Conservation (phyloP, 2,329 filamentous ascomycete genomes). For the Fusarium citri region DNA sequence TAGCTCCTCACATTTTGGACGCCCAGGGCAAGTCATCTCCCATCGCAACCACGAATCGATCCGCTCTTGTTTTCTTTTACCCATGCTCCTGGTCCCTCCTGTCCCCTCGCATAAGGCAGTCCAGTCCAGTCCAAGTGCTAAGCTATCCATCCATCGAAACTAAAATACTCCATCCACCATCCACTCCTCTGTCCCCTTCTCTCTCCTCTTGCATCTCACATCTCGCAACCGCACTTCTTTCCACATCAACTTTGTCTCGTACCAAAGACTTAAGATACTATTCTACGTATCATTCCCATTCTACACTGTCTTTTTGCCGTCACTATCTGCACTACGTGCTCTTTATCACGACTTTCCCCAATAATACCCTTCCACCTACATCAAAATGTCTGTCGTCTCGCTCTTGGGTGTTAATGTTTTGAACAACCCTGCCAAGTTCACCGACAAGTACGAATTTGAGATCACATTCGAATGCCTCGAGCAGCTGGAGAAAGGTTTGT, state of each 20-base stretch:
- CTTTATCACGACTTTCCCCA: neutral
- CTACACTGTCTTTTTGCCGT: neutral
- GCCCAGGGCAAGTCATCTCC: constrained; percentile 36
- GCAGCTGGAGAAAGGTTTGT: constrained; percentile 86
- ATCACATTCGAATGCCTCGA: constrained; percentile 99
- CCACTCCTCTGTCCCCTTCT: constrained; percentile 14
- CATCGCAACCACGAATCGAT: constrained; percentile 42
- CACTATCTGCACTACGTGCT: constrained; percentile 7
- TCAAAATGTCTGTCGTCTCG: constrained; percentile 90
- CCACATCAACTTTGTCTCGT: constrained; percentile 12
- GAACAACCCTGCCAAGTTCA: constrained; percentile 97
- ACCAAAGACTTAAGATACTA: constrained; percentile 14
- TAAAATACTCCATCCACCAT: constrained; percentile 25
- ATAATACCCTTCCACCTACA: constrained; percentile 12
- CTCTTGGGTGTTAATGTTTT: constrained; percentile 94
- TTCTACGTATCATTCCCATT: neutral
- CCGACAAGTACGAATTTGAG: constrained; percentile 93
- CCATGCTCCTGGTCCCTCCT: constrained; percentile 16
- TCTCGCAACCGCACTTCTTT: constrained; percentile 18
- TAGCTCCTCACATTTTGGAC: constrained; percentile 31
- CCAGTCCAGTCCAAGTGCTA: constrained; percentile 2
- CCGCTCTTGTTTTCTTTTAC: constrained; percentile 43
- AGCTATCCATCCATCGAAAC: constrained; percentile 22
- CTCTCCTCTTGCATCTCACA: constrained; percentile 13
- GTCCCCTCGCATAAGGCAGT: neutral